Conservation (phyloP, 768 basidiomycete species). For the Tricholoma matsutake region DNA sequence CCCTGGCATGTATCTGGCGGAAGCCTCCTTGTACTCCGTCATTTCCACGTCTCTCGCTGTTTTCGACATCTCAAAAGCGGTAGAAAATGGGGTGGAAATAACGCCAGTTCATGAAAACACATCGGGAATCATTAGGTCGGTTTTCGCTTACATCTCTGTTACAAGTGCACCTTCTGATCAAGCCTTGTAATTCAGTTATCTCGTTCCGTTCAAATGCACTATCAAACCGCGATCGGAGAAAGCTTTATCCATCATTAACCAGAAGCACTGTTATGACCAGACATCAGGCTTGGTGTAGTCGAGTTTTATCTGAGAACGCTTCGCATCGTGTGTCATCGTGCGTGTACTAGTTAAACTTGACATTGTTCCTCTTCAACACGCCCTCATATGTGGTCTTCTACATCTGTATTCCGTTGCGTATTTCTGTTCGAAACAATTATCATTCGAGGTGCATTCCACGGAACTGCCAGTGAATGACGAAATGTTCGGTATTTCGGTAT, state of each 20-base stretch:
- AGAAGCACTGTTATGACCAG: slow-evolving; percentile 12
- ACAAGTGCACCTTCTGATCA: background rate
- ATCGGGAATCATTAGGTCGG: slow-evolving; percentile 44
- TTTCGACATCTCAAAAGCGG: slow-evolving; percentile 43
- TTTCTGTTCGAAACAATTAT: too few species aligned
- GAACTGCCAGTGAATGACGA: too few species aligned
- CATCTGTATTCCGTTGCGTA: too few species aligned
- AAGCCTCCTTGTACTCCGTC: slow-evolving; percentile 45
- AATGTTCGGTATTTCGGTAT: too few species aligned
- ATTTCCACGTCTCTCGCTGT: slow-evolving; percentile 43
- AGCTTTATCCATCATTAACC: slow-evolving; percentile 26
- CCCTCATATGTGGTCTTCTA: too few species aligned
- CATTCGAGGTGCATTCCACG: too few species aligned
- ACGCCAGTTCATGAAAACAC: slow-evolving; percentile 44
- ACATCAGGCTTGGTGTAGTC: too few species aligned
- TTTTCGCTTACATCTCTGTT: background rate
- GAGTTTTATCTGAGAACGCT: too few species aligned
- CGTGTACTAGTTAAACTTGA: too few species aligned
- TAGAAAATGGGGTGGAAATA: slow-evolving; percentile 44
- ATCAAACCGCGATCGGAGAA: slow-evolving; percentile 32
- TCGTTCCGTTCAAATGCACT: slow-evolving; percentile 32
- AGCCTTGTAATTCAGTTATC: slow-evolving; percentile 21
- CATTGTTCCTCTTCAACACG: too few species aligned
- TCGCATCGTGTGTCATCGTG: too few species aligned
- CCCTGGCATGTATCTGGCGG: slow-evolving; percentile 50